Percentiles rank a stretch among this genome's conserved stretches.
phyloP scores from a whole-genome alignment of 139 green algal genomes.

The Mesotaenium endlicherianum region DNA sequence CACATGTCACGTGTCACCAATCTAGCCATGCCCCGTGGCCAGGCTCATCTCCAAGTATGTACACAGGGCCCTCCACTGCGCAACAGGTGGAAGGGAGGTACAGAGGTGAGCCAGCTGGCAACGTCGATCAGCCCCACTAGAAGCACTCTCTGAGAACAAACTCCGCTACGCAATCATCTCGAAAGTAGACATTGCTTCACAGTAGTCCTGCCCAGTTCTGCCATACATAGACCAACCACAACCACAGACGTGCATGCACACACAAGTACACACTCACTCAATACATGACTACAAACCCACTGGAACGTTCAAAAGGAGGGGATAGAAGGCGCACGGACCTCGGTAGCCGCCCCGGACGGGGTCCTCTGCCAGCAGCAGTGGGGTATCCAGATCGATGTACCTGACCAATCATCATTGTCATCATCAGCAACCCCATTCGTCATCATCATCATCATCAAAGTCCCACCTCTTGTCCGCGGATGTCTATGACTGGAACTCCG shows the following conservation, averaged over 20 bases:
- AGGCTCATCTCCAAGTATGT: background rate
- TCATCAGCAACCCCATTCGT: no score
- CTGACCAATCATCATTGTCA: no score
- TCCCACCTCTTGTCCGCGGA: no score
- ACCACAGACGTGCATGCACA: no score
- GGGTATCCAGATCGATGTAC: conserved; percentile 44
- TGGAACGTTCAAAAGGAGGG: no score
- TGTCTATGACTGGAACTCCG: no score
- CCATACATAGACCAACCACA: no score
- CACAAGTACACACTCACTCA: no score
- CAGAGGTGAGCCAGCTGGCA: background rate
- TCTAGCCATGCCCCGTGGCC: background rate
- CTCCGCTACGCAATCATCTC: background rate
- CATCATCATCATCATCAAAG: no score
- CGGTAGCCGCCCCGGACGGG: conserved; percentile 14
- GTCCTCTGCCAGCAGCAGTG: conserved; percentile 31
- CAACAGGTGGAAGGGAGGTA: conserved; percentile 8
- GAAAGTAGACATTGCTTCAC: background rate
- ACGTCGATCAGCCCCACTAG: background rate
- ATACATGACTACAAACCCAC: no score
- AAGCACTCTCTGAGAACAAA: conserved; percentile 5
- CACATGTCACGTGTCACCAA: no score
- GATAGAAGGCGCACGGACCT: no score
- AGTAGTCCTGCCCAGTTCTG: background rate
- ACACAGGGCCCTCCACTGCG: background rate